phyloP scores from a whole-genome alignment of 1,284 basidiomycete genomes.

The Entoloma clypeatum region DNA sequence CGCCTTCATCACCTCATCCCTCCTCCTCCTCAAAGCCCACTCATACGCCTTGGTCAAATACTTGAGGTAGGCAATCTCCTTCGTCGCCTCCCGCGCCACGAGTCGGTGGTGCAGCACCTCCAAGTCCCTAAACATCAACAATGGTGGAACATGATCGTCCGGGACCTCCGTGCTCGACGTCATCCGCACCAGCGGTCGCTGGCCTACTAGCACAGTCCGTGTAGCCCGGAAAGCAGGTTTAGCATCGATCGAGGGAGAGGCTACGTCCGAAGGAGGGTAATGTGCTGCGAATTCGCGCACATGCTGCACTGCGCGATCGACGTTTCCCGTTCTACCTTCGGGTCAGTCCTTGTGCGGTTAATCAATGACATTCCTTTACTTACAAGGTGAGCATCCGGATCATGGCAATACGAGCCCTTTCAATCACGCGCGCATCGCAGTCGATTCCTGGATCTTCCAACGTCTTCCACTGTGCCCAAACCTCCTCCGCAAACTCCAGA shows the following conservation, averaged over 20 bases:
- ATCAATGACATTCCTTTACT: conserved; percentile 25
- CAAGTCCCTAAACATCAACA: conserved; percentile 61
- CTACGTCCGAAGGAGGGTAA: conserved; percentile 53
- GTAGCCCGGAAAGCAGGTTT: conserved; percentile 50
- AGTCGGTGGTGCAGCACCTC: conserved; percentile 65
- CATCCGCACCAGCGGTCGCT: conserved; percentile 63
- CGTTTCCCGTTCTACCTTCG: conserved; percentile 42
- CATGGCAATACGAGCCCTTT: conserved; percentile 61
- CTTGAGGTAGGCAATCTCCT: conserved; percentile 57
- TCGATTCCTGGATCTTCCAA: conserved; percentile 37
- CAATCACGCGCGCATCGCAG: conserved; percentile 48
- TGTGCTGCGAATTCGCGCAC: conserved; percentile 52
- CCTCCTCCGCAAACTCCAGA: conserved; percentile 46
- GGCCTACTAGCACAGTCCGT: conserved; percentile 46
- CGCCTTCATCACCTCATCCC: conserved; percentile 43
- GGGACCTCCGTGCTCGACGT: conserved; percentile 48
- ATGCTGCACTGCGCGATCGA: conserved; percentile 49
- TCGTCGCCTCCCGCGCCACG: conserved; percentile 38
- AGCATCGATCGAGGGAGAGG: conserved; percentile 28
- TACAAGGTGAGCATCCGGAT: conserved; percentile 61
- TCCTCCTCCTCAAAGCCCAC: conserved; percentile 55
- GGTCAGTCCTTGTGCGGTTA: neutral
- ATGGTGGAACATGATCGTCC: conserved; percentile 67
- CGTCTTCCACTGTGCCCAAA: conserved; percentile 57
- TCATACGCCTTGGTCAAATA: conserved; percentile 67